Conservation (phyloP, 768 basidiomycete species). For the Suillus bovinus region DNA sequence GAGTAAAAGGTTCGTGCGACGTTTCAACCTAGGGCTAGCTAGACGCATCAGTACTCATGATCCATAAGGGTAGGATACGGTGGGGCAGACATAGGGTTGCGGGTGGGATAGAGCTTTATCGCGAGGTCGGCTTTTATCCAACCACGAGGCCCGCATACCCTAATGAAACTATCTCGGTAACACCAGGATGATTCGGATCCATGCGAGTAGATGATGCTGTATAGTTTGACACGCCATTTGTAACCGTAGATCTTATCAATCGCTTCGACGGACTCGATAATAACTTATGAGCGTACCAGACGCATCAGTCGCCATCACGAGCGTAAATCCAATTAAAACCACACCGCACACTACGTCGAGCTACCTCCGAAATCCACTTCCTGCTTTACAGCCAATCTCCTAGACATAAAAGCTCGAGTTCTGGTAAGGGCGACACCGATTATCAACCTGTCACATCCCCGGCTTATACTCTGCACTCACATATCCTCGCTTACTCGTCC, state of each 20-base stretch:
- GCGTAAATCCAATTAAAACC: background rate
- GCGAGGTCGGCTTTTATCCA: no score
- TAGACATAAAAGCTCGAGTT: constrained; percentile 37
- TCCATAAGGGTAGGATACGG: no score
- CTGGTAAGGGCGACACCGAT: constrained; percentile 22
- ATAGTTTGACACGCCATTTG: background rate
- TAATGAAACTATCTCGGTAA: no score
- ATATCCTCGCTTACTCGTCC: constrained; percentile 37
- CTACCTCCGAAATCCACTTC: background rate
- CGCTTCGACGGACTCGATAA: background rate
- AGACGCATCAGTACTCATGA: no score
- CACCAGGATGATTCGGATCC: no score
- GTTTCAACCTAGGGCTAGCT: no score
- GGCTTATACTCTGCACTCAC: constrained; percentile 44
- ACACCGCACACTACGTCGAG: background rate
- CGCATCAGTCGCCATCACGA: background rate
- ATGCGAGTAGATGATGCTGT: no score
- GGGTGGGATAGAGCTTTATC: no score
- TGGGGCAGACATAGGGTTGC: no score
- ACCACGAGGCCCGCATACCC: no score
- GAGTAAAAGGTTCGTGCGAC: no score
- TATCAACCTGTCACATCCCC: constrained; percentile 22
- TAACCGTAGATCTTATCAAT: background rate
- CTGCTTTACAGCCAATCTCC: background rate
- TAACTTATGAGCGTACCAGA: constrained; percentile 1